Evolutionary conservation across 73 alveolate species (phyloP).

Genomic region (Paramecium octaurelia): DNA sequence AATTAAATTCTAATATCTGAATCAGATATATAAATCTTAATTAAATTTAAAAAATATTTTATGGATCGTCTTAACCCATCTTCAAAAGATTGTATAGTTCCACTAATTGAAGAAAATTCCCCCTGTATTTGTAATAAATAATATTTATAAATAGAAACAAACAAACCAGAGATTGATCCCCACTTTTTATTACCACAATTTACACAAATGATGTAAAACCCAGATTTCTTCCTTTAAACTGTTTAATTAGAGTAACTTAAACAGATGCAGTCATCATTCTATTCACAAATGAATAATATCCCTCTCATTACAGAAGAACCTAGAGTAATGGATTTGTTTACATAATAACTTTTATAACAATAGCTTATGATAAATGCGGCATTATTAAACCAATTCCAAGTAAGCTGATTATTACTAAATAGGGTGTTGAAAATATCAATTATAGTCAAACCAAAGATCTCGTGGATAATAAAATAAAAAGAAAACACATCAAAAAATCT

Average conservation of each 20-base stretch:
- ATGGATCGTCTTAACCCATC: slow-evolving; percentile 41
- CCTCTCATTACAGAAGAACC: slow-evolving; percentile 16
- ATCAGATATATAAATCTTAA: slow-evolving; percentile 47
- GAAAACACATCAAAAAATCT: slow-evolving; percentile 32
- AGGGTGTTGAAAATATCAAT: slow-evolving; percentile 15
- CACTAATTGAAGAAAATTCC: slow-evolving; percentile 27
- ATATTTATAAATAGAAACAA: not conserved
- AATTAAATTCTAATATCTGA: slow-evolving; percentile 32
- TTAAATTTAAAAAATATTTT: not conserved
- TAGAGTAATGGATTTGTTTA: not conserved
- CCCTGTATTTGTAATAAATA: slow-evolving; percentile 17
- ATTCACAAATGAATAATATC: not conserved
- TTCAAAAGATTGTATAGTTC: slow-evolving; percentile 12
- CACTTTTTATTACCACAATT: not conserved
- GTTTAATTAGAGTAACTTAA: not conserved
- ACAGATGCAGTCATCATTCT: not conserved
- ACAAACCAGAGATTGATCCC: slow-evolving; percentile 31
- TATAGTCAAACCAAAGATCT: not conserved
- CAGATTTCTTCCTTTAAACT: not conserved
- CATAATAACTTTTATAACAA: not conserved
- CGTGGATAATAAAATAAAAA: slow-evolving; percentile 17
- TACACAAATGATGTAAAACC: not conserved
- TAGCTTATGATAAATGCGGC: slow-evolving; percentile 28
- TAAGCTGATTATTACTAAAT: not conserved
- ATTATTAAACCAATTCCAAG: not conserved